Conservation (phyloP, 1,284 basidiomycete species). For the Spongiforma sp. region DNA sequence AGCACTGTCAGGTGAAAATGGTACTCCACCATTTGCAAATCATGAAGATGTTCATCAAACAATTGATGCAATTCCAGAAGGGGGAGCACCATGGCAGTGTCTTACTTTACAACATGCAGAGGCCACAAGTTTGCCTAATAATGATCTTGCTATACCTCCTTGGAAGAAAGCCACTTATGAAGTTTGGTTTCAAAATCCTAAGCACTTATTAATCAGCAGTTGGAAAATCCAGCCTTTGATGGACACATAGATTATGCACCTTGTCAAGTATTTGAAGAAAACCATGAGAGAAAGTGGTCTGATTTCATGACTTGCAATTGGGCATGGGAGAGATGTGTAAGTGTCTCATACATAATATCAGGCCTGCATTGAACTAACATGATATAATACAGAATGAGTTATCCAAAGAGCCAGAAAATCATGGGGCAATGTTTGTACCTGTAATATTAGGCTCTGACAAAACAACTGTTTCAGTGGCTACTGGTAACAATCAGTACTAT, state of each 20-base stretch:
- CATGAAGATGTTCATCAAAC: neutral
- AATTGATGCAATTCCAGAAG: neutral
- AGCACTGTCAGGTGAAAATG: neutral
- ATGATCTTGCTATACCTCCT: neutral
- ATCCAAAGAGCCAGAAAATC: neutral
- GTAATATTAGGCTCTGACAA: constrained; percentile 10
- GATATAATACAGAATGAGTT: neutral
- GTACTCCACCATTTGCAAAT: neutral
- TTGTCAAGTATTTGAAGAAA: neutral
- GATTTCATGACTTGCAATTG: neutral
- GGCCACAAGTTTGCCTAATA: no score
- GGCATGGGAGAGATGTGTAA: neutral
- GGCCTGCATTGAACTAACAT: neutral
- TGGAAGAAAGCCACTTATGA: neutral
- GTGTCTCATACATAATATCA: neutral
- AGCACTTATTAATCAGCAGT: neutral
- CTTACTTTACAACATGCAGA: neutral
- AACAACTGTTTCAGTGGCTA: constrained; percentile 5
- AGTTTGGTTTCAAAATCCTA: neutral
- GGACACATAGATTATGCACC: neutral
- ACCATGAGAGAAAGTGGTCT: neutral
- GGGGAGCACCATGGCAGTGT: neutral
- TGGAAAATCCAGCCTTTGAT: neutral
- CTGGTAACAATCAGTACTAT: constrained; percentile 3
- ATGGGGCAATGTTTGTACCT: constrained; percentile 1